phyloP scores from a whole-genome alignment of 257 asterid genomes.

The Leonotis leonurus region DNA sequence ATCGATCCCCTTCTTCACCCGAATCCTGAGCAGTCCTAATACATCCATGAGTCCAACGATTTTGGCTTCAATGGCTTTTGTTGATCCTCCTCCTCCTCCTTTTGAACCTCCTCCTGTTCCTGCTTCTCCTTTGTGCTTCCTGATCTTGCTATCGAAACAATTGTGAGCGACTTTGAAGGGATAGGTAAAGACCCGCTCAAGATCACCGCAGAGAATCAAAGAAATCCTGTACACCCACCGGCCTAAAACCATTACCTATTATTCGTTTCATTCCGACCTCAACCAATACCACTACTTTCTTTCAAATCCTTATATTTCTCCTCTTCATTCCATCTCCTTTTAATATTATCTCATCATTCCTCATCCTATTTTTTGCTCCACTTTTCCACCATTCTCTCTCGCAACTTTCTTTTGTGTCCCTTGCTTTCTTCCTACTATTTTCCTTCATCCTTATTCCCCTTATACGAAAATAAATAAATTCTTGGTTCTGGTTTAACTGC shows the following conservation, averaged over 20 bases:
- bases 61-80: neutral
- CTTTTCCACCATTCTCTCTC: neutral
- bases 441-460: neutral
- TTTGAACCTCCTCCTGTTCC: neutral
- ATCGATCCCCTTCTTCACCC: constrained; percentile 53
- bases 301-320: neutral
- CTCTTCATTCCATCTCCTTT: neutral
- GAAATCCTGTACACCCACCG: constrained; percentile 15
- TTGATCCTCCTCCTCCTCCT: neutral
- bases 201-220: constrained; percentile 21
- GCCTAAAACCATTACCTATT: neutral
- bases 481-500: neutral
- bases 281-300: neutral
- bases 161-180: constrained; percentile 5
- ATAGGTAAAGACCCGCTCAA: constrained; percentile 21
- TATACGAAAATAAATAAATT: too few species aligned
- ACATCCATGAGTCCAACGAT: constrained; percentile 24
- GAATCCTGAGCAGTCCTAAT: constrained; percentile 53
- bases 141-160: neutral
- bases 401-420: neutral
- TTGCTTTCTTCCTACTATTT: neutral
- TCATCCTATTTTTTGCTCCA: neutral
- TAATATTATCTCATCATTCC: neutral
- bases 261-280: neutral
- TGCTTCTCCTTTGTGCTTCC: neutral